Conservation (phyloP, 2,329 filamentous ascomycete genomes). For the Neopestalotiopsis rosae region DNA sequence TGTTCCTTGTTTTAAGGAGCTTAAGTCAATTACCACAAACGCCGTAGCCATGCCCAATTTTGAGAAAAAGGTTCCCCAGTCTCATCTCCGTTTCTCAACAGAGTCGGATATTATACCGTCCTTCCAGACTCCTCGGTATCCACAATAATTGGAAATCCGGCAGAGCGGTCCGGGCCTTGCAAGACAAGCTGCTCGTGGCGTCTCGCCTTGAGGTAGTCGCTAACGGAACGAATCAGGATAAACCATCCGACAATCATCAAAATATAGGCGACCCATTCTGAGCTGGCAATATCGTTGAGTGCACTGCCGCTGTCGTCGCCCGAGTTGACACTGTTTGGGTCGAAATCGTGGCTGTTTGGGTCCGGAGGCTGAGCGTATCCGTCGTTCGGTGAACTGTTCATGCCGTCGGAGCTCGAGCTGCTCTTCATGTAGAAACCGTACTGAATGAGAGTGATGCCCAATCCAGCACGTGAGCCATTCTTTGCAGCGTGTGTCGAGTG, state of each 20-base stretch:
- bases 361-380: slow-evolving; percentile 76
- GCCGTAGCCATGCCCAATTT: slow-evolving; percentile 17
- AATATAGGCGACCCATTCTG: slow-evolving; percentile 89
- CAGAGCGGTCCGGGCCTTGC: slow-evolving; percentile 87
- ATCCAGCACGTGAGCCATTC: slow-evolving; percentile 91
- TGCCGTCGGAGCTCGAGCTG: slow-evolving; percentile 47
- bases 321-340: slow-evolving; percentile 68
- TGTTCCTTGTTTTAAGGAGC: not conserved
- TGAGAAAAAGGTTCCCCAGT: not conserved
- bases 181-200: slow-evolving; percentile 92
- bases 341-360: slow-evolving; percentile 89
- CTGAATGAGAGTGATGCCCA: slow-evolving; percentile 94
- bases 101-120: slow-evolving; percentile 61
- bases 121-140: slow-evolving; percentile 81
- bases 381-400: slow-evolving; percentile 53
- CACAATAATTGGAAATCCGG: slow-evolving; percentile 85
- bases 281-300: slow-evolving; percentile 67
- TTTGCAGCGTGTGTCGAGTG: slow-evolving; percentile 98
- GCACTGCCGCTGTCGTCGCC: slow-evolving; percentile 46
- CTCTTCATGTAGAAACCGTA: slow-evolving; percentile 96
- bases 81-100: not conserved
- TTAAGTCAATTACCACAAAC: slow-evolving; percentile 7
- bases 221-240: slow-evolving; percentile 90
- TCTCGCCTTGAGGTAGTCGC: slow-evolving; percentile 85
- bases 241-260: slow-evolving; percentile 99